phyloP scores from a whole-genome alignment of 176 grass and related monocot genomes.

The Dendrocalamus sinicus region DNA sequence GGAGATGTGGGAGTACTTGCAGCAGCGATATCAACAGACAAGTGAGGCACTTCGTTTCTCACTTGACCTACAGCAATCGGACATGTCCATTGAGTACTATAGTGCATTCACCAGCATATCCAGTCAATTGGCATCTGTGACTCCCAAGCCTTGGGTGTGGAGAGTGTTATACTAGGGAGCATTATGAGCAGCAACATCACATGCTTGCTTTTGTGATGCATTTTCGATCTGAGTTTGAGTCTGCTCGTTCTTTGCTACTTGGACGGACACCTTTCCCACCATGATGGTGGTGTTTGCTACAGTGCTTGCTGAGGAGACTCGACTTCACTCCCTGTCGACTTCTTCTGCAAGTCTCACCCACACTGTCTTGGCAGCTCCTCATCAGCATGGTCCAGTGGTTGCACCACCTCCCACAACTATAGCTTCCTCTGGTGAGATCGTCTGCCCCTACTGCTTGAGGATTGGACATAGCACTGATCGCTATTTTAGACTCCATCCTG shows the following conservation, averaged over 20 bases:
- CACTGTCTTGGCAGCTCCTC: background rate
- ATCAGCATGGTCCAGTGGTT: background rate
- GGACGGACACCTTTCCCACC: background rate
- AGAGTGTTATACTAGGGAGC: background rate
- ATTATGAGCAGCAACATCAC: background rate
- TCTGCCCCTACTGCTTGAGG: background rate
- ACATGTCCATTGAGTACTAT: background rate
- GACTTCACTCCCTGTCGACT: background rate
- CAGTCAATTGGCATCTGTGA: background rate
- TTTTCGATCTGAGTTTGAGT: background rate
- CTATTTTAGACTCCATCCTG: background rate
- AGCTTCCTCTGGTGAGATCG: background rate
- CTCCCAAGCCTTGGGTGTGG: background rate
- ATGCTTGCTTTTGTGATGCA: slow-evolving; percentile 1
- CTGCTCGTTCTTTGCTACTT: background rate
- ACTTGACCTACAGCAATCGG: fast-evolving
- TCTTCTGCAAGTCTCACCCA: background rate
- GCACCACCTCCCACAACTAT: background rate
- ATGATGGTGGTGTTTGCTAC: background rate
- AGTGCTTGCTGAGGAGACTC: background rate
- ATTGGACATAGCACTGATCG: background rate
- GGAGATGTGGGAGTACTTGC: no score
- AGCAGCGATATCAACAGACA: no score
- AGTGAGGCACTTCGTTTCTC: no score
- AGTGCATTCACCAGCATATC: background rate